A percentile compares a stretch with the other conserved stretches of the same genome.
Conservation (phyloP, 495 filamentous ascomycete species). For the Penicillium robsamsonii region DNA sequence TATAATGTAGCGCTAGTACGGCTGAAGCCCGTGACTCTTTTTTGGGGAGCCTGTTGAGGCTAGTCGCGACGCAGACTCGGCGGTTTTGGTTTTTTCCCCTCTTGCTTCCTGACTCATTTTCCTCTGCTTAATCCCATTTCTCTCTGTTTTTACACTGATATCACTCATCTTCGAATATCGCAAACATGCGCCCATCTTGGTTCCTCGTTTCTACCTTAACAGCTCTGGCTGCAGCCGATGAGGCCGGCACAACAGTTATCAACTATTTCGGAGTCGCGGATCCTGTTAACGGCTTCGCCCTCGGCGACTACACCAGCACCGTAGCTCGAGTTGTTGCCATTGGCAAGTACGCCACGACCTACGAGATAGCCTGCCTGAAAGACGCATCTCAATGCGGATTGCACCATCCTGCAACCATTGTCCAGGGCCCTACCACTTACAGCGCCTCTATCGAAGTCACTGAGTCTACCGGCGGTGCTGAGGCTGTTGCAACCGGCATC, state of each 20-base stretch:
- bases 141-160: not conserved
- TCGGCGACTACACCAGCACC: conserved; percentile 18
- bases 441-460: conserved; percentile 1
- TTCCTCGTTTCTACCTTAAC: conserved; percentile 7
- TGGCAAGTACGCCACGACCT: conserved; percentile 28
- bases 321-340: conserved; percentile 26
- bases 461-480: not conserved
- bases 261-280: not conserved
- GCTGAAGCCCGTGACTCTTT: not conserved
- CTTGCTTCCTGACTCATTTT: not conserved
- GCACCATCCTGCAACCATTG: conserved; percentile 23
- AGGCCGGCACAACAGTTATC: conserved; percentile 15
- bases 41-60: conserved; percentile 8
- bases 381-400: conserved; percentile 23
- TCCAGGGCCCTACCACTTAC: conserved; percentile 22
- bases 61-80: not conserved
- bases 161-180: not conserved
- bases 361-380: conserved; percentile 24
- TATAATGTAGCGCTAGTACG: not conserved
- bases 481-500: not conserved
- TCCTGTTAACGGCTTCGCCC: not conserved
- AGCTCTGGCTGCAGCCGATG: conserved; percentile 7
- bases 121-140: not conserved
- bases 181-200: conserved; percentile 5
- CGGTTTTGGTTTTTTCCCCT: not conserved